phyloP scores from a whole-genome alignment of 176 grass and related monocot species.

The Oryza officinalis region DNA sequence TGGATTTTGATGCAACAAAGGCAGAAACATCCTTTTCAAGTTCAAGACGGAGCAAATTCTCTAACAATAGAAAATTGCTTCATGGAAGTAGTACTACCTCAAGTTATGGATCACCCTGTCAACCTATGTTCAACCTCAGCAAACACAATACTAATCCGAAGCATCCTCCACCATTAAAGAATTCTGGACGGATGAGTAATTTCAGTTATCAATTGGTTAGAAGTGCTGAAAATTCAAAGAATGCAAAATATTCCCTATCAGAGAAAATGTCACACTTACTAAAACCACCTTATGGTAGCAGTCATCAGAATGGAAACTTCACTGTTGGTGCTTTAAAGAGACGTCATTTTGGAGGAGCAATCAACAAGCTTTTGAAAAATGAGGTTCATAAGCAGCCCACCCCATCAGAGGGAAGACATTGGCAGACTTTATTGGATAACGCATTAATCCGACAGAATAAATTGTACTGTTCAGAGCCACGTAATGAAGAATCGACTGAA shows the following conservation, averaged over 20 bases:
- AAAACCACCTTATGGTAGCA: background rate
- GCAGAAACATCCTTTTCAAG: background rate
- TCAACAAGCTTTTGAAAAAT: background rate
- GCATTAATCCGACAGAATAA: constrained; percentile 38
- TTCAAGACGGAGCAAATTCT: background rate
- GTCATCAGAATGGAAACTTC: constrained; percentile 3
- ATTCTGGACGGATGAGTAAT: background rate
- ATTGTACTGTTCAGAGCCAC: constrained; percentile 3
- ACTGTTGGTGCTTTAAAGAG: constrained; percentile 20
- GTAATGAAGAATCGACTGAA: constrained; percentile 20
- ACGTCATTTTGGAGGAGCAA: constrained; percentile 6
- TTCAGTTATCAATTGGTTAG: constrained; percentile 38
- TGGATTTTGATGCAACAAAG: constrained; percentile 3
- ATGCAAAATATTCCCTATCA: constrained; percentile 27
- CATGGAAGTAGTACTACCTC: background rate
- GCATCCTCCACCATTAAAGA: constrained; percentile 1
- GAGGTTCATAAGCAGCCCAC: constrained; percentile 12
- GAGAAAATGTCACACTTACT: constrained; percentile 38
- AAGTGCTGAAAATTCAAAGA: constrained; percentile 16
- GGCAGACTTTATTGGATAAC: constrained; percentile 43
- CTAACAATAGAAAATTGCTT: background rate
- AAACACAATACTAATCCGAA: constrained; percentile 7
- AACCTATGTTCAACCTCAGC: background rate
- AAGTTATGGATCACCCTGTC: background rate
- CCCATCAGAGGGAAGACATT: constrained; percentile 16